Percentiles rank a stretch among this genome's conserved stretches.
Evolutionary conservation across 176 grass and related monocot species (phyloP).

Genomic region (Melocanna baccifera): DNA sequence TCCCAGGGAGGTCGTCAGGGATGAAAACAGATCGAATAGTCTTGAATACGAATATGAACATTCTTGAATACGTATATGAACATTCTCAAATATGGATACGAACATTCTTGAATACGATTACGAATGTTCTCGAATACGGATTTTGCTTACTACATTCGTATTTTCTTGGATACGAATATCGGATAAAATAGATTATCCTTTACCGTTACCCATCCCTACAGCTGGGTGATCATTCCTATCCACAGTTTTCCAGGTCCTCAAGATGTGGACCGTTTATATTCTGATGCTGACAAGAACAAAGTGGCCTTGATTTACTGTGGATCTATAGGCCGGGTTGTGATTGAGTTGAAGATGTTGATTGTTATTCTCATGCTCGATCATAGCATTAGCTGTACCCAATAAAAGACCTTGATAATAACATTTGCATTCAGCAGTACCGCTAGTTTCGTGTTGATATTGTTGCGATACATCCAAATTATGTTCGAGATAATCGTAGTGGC

Average conservation of each 20-base stretch:
- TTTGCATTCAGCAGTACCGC: not conserved
- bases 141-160: no score
- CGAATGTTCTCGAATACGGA: no score
- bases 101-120: no score
- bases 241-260: slow-evolving; percentile 13
- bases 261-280: not conserved
- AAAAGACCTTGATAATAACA: slow-evolving; percentile 11
- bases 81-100: no score
- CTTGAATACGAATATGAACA: no score
- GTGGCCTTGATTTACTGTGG: not conserved
- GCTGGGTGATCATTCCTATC: not conserved
- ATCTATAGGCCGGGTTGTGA: not conserved
- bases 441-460: not conserved
- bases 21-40: no score
- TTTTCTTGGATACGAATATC: no score
- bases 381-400: not conserved
- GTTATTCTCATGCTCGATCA: not conserved
- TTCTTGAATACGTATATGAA: no score
- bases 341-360: not conserved
- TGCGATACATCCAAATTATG: not conserved
- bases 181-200: no score
- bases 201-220: no score
- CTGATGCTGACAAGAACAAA: slow-evolving; percentile 3
- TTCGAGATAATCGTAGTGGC: not conserved
- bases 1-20: no score